Conservation (phyloP, 2,329 filamentous ascomycete genomes). For the Neoscytalidium dimidiatum region DNA sequence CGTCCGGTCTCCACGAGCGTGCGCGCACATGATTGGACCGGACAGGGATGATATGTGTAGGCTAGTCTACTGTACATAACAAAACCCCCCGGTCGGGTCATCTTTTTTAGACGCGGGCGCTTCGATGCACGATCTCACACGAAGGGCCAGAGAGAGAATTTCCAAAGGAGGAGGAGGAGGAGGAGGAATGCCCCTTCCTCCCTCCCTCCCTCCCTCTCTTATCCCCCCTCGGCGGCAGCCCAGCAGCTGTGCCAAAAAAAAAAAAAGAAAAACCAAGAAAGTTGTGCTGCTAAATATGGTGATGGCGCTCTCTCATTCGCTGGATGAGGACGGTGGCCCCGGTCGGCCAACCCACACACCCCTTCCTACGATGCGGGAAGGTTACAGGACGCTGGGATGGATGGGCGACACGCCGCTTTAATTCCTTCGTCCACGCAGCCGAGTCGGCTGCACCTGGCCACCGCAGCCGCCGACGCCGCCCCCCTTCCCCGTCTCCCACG, state of each 20-base stretch:
- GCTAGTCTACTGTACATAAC: too few relatives aligned
- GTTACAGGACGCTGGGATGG: conserved; percentile 13
- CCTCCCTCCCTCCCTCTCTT: background rate
- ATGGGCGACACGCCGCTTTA: conserved; percentile 4
- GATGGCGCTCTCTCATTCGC: background rate
- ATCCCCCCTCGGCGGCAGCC: background rate
- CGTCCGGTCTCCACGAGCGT: too few relatives aligned
- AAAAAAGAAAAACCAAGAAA: background rate
- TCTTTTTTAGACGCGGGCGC: background rate
- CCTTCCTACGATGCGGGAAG: conserved; percentile 8
- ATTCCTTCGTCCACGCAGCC: background rate
- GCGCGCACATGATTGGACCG: too few relatives aligned
- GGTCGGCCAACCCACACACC: too few relatives aligned
- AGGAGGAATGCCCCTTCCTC: background rate
- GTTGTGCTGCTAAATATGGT: background rate
- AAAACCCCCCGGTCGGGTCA: background rate
- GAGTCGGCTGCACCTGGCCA: background rate
- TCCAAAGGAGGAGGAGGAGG: too few relatives aligned
- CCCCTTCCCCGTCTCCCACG: too few relatives aligned
- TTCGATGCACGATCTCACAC: conserved; percentile 14
- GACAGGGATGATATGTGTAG: too few relatives aligned
- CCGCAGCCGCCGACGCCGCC: too few relatives aligned
- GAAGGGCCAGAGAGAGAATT: too few relatives aligned
- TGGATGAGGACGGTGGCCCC: too few relatives aligned
- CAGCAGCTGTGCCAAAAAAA: background rate